Conservation (phyloP, 1,284 basidiomycete species). For the Cystobasidium sp. region DNA sequence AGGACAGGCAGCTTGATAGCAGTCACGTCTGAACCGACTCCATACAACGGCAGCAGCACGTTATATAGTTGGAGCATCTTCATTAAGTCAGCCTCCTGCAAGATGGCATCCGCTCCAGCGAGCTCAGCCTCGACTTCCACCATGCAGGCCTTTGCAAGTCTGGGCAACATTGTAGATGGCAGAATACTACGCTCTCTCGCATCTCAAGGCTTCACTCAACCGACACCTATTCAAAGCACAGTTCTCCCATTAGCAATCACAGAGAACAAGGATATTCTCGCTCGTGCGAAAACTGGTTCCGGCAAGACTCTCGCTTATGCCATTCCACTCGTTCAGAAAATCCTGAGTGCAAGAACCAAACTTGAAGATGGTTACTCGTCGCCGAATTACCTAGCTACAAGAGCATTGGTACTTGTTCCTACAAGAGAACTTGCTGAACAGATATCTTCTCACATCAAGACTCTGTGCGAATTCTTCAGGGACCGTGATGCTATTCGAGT, state of each 20-base stretch:
- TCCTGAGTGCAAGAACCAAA: conserved; percentile 79
- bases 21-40: background rate
- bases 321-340: conserved; percentile 86
- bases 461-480: conserved; percentile 70
- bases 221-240: conserved; percentile 92
- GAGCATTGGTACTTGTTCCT: conserved; percentile 79
- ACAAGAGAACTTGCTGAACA: conserved; percentile 93
- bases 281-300: conserved; percentile 89
- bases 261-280: conserved; percentile 88
- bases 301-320: conserved; percentile 98
- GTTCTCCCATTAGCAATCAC: conserved; percentile 81
- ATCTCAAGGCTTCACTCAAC: conserved; percentile 76
- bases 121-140: conserved; percentile 4
- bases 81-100: background rate
- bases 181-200: conserved; percentile 85
- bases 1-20: background rate
- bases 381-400: conserved; percentile 63
- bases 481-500: conserved; percentile 71
- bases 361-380: conserved; percentile 55
- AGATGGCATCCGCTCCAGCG: background rate
- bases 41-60: background rate
- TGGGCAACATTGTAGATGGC: conserved; percentile 50
- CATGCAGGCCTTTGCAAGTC: conserved; percentile 43
- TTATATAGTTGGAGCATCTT: background rate
- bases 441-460: conserved; percentile 73